phyloP scores from a whole-genome alignment of 2,329 filamentous ascomycete species.

The Aureobasidium sp. region DNA sequence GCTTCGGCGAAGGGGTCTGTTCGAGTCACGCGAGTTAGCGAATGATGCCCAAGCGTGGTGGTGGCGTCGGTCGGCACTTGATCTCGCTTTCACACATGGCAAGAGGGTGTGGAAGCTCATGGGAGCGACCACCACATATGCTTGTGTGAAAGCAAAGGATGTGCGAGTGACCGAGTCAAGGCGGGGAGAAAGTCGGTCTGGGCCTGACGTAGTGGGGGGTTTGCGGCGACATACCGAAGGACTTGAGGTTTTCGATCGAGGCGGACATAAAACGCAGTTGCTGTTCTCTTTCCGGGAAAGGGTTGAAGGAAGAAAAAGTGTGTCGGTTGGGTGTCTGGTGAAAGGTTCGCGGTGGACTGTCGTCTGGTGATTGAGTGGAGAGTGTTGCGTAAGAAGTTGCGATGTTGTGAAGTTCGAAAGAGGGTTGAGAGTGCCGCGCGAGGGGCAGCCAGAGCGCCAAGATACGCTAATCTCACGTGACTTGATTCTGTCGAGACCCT shows the following conservation, averaged over 20 bases:
- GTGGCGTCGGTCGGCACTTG: background rate
- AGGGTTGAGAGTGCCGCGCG: constrained; percentile 7
- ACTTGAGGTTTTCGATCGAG: constrained; percentile 89
- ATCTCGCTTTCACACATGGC: background rate
- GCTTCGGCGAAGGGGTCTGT: constrained; percentile 99
- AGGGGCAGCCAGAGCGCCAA: background rate
- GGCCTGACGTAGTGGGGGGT: constrained; percentile 18
- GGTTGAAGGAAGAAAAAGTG: background rate
- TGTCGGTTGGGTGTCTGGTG: background rate
- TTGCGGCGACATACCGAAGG: constrained; percentile 64
- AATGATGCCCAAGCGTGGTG: constrained; percentile 11
- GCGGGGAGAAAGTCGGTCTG: constrained; percentile 1
- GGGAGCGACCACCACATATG: background rate
- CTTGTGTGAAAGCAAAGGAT: background rate
- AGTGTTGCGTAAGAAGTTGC: constrained; percentile 12
- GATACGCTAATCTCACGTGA: constrained; percentile 8
- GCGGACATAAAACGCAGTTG: constrained; percentile 66
- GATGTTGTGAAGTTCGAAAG: constrained; percentile 12
- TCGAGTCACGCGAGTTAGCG: constrained; percentile 15
- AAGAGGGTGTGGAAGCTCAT: background rate
- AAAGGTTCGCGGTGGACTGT: background rate
- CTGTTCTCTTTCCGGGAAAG: constrained; percentile 14
- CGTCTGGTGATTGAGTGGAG: constrained; percentile 3
- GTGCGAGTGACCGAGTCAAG: background rate
- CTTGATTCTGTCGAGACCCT: background rate